Base-by-base conservation (phyloP, 1,284 basidiomycete species). In the Cerrena zonata region DNA sequence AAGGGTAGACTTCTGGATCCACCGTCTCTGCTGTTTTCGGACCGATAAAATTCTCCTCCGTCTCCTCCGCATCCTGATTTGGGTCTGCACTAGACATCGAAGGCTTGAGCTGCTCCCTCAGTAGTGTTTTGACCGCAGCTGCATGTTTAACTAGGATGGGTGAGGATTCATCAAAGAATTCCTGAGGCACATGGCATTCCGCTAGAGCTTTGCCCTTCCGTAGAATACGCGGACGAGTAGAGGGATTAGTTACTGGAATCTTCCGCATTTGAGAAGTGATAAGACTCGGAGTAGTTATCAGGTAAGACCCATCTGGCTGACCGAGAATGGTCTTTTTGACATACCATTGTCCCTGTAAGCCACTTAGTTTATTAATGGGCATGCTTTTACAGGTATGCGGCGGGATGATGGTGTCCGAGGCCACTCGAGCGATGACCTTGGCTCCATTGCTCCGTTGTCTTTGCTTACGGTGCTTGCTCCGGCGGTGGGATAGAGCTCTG, bases 41-140 rank as follows among this genome's bases (percentile, higher is more conserved):
- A 3, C 50, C 50, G n/a, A n/a, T n/a, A n/a, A n/a, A n/a, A n/a
- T n/a, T n/a, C n/a, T n/a, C n/a, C n/a, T n/a, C n/a, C n/a, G n/a
- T n/a, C n/a, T n/a, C n/a, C n/a, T n/a, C n/a, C n/a, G n/a, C n/a
- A n/a, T n/a, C n/a, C n/a, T n/a, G n/a, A n/a, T n/a, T n/a, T n/a
- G n/a, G n/a, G n/a, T n/a, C n/a, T n/a, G n/a, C n/a, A n/a, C n/a
- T n/a, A n/a, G n/a, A n/a, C n/a, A n/a, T n/a, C n/a, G n/a, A n/a
- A n/a, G n/a, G n/a, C n/a, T n/a, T n/a, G n/a, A n/a, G n/a, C n/a
- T n/a, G n/a, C n/a, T n/a, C n/a, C n/a, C n/a, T n/a, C n/a, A n/a
- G n/a, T n/a, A n/a, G 72, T 0, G 54, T 45, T 23, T 55, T 52
- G 0, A 71, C 74, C 41, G 11, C 0, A 74, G 48, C 18, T 5